Conservation (phyloP, 2,329 filamentous ascomycete genomes). For the Arthrobotrys sinensis region DNA sequence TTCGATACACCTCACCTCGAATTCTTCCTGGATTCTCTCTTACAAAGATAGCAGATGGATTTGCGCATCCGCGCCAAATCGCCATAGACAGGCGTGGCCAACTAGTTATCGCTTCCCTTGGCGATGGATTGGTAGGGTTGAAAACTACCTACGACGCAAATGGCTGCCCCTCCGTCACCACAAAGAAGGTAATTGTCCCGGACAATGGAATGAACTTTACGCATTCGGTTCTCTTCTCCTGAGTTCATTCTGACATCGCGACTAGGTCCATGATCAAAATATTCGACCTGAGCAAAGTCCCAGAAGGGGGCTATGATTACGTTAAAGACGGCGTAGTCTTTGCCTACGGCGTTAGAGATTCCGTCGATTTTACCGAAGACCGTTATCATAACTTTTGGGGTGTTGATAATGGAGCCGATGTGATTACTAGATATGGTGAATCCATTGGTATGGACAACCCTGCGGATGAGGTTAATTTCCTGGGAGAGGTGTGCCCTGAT, state of each 20-base stretch:
- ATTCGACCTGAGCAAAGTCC: conserved; percentile 68
- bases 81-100: conserved; percentile 18
- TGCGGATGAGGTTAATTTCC: too few species aligned
- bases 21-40: conserved; percentile 31
- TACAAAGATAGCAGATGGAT: conserved; percentile 31
- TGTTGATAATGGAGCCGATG: too few species aligned
- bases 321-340: conserved; percentile 68
- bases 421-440: too few species aligned
- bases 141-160: conserved; percentile 4
- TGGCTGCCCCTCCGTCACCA: conserved; percentile 29
- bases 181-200: background rate
- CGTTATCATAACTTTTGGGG: conserved; percentile 1
- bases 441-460: too few species aligned
- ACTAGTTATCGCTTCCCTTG: conserved; percentile 11
- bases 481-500: too few species aligned
- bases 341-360: conserved; percentile 66
- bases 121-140: conserved; percentile 22
- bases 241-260: background rate
- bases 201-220: conserved; percentile 29
- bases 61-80: conserved; percentile 26
- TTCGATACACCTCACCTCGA: conserved; percentile 26
- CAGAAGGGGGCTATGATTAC: conserved; percentile 67
- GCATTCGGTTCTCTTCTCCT: conserved; percentile 35
- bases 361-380: conserved; percentile 35
- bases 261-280: conserved; percentile 68